phyloP scores from a whole-genome alignment of 2,329 filamentous ascomycete genomes.

The Ramularia collo-cygni region DNA sequence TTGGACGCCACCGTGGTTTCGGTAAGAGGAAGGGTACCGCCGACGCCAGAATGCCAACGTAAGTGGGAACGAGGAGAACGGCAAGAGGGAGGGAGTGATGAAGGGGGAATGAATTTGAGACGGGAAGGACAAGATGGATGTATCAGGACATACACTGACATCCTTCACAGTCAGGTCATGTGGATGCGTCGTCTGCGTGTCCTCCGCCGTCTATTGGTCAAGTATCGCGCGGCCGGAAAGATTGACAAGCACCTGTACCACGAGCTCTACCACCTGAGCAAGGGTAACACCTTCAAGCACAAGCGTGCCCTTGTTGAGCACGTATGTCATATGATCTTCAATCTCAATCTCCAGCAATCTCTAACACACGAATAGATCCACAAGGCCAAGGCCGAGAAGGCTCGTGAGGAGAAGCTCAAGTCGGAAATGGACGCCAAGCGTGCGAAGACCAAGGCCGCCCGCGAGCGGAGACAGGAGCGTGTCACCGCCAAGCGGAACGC shows the following conservation, averaged over 20 bases:
- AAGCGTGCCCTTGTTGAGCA: slow-evolving; percentile 99
- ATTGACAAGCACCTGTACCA: slow-evolving; percentile 99
- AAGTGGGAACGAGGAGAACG: slow-evolving; percentile 39
- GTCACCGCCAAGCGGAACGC: slow-evolving; percentile 84
- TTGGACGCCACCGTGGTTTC: slow-evolving; percentile 97
- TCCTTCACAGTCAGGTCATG: slow-evolving; percentile 70
- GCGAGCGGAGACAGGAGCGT: slow-evolving; percentile 96
- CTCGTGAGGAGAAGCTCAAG: slow-evolving; percentile 90
- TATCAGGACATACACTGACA: slow-evolving; percentile 22
- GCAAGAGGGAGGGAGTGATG: slow-evolving; percentile 2
- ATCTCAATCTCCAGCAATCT: slow-evolving; percentile 1
- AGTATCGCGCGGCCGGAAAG: slow-evolving; percentile 99
- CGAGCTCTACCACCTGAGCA: slow-evolving; percentile 99
- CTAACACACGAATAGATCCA: slow-evolving; percentile 63
- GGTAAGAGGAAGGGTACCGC: slow-evolving; percentile 99
- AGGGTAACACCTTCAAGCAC: slow-evolving; percentile 99
- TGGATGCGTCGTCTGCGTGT: slow-evolving; percentile 99
- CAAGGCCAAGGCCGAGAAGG: slow-evolving; percentile 99
- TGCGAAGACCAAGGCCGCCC: slow-evolving; percentile 99
- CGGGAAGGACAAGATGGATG: slow-evolving; percentile 4
- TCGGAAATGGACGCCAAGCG: slow-evolving; percentile 99
- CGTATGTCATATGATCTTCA: slow-evolving; percentile 54
- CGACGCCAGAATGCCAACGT: slow-evolving; percentile 98
- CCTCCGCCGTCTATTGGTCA: slow-evolving; percentile 96
- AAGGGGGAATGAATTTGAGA: slow-evolving; percentile 5